A percentile compares a stretch with the other conserved stretches of the same genome.
Conservation (phyloP, 306 rosid genomes). For the Oemleria cerasiformis region DNA sequence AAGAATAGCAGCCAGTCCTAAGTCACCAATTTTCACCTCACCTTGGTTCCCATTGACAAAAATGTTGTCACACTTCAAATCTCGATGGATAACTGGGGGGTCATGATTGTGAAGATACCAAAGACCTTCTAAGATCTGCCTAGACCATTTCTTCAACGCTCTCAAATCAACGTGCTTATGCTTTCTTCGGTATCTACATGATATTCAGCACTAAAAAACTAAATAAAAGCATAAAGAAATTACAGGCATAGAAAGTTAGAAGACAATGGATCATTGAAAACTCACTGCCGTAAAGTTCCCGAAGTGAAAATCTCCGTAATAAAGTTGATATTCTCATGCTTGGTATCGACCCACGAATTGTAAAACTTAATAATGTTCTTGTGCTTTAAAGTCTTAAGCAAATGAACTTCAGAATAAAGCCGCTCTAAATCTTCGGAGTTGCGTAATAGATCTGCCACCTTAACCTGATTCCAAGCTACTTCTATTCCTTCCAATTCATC, state of each 20-base stretch:
- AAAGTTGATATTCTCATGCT: slow-evolving; percentile 74
- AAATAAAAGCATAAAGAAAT: not conserved
- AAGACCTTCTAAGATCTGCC: slow-evolving; percentile 96
- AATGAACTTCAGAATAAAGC: slow-evolving; percentile 88
- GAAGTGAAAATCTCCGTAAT: slow-evolving; percentile 97
- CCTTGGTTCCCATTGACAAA: slow-evolving; percentile 99
- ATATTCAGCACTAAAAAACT: slow-evolving; percentile 17
- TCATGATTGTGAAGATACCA: slow-evolving; percentile 87
- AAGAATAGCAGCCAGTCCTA: slow-evolving; percentile 95
- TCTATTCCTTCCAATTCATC: slow-evolving; percentile 97
- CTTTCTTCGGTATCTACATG: slow-evolving; percentile 75
- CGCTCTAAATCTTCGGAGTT: slow-evolving; percentile 85
- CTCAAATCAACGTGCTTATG: slow-evolving; percentile 96
- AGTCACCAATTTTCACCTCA: slow-evolving; percentile 96
- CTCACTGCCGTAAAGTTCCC: slow-evolving; percentile 92
- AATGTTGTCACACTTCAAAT: slow-evolving; percentile 95
- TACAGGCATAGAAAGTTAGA: not conserved
- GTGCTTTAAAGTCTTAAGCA: slow-evolving; percentile 93
- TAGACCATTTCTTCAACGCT: slow-evolving; percentile 98
- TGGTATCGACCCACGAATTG: slow-evolving; percentile 83
- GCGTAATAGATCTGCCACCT: slow-evolving; percentile 76
- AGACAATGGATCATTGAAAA: slow-evolving; percentile 7
- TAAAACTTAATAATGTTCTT: slow-evolving; percentile 88
- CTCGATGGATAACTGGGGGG: slow-evolving; percentile 94
- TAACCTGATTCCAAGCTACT: slow-evolving; percentile 99